Percentiles rank a stretch among this genome's conserved stretches.
Conservation (phyloP, 2,329 filamentous ascomycete species). For the Teratosphaeria viscida region DNA sequence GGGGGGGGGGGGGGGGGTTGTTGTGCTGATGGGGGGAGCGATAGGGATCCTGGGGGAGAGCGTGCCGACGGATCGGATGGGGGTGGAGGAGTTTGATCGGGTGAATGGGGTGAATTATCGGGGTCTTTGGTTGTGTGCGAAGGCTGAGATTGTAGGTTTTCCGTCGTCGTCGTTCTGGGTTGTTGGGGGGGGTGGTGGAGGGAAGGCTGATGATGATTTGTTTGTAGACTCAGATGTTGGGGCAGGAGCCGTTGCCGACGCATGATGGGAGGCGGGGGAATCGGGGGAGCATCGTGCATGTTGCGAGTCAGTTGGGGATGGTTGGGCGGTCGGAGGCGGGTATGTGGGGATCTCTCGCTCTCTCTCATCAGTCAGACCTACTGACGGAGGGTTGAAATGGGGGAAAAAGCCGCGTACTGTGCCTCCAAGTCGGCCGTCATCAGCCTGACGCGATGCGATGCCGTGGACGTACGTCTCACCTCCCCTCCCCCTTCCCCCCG, state of each 20-base stretch:
- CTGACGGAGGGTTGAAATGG: background rate
- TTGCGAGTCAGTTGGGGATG: conserved; percentile 35
- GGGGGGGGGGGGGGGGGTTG: no score
- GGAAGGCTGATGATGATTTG: no score
- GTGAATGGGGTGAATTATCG: conserved; percentile 36
- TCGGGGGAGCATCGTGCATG: conserved; percentile 37
- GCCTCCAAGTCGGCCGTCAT: conserved; percentile 39
- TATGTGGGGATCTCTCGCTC: conserved; percentile 16
- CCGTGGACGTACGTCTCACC: conserved; percentile 32
- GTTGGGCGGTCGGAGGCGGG: conserved; percentile 33
- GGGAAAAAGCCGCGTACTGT: conserved; percentile 30
- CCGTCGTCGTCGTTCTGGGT: background rate
- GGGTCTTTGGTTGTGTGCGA: conserved; percentile 36
- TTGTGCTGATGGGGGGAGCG: background rate
- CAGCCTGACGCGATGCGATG: conserved; percentile 37
- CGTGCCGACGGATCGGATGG: conserved; percentile 28
- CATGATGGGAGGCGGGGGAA: conserved; percentile 34
- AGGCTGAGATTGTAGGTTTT: conserved; percentile 27
- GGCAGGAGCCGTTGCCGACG: conserved; percentile 32
- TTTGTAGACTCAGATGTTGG: conserved; percentile 28
- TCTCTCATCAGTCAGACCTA: no score
- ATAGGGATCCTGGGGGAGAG: conserved; percentile 28
- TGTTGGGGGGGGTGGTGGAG: no score
- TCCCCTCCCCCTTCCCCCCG: no score
- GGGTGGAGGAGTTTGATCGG: conserved; percentile 31